Evolutionary conservation across 2,329 filamentous ascomycete genomes (phyloP).

Genomic region (Ceratocystis papillata): DNA sequence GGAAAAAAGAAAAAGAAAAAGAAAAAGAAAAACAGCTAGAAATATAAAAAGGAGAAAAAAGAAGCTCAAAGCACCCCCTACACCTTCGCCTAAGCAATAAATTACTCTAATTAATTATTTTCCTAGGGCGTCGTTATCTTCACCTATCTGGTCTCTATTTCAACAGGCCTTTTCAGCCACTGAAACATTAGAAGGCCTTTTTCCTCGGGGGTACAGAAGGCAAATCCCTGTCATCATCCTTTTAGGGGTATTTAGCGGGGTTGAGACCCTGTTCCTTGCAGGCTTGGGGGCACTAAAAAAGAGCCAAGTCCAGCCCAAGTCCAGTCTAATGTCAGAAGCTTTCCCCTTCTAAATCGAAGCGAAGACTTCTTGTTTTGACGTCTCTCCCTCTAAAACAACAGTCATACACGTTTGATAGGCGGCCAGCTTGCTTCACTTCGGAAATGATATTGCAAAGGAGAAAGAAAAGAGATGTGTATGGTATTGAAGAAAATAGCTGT

Average conservation of each 20-base stretch:
- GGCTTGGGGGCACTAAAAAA: neutral
- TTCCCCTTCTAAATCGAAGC: too few species aligned
- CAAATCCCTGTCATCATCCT: too few species aligned
- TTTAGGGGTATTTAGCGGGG: too few species aligned
- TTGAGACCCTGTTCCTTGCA: too few species aligned
- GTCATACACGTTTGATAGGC: slow-evolving; percentile 7
- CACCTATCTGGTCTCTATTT: too few species aligned
- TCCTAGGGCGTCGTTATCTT: too few species aligned
- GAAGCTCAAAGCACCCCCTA: neutral
- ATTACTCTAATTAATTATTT: neutral
- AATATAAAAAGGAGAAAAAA: neutral
- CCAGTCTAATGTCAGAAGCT: neutral
- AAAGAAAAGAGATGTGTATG: neutral
- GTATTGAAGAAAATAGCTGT: slow-evolving; percentile 3
- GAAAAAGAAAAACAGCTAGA: neutral
- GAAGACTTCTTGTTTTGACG: slow-evolving; percentile 1
- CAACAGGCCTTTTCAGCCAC: too few species aligned
- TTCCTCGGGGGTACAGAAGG: too few species aligned
- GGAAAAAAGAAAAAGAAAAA: neutral
- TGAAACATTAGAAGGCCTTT: too few species aligned
- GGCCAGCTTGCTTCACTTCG: neutral
- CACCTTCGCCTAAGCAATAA: neutral
- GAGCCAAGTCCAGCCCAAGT: neutral
- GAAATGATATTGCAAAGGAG: neutral
- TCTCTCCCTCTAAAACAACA: neutral